Conservation (phyloP, 148 eudicot genomes). For the Camellia sinensis region DNA sequence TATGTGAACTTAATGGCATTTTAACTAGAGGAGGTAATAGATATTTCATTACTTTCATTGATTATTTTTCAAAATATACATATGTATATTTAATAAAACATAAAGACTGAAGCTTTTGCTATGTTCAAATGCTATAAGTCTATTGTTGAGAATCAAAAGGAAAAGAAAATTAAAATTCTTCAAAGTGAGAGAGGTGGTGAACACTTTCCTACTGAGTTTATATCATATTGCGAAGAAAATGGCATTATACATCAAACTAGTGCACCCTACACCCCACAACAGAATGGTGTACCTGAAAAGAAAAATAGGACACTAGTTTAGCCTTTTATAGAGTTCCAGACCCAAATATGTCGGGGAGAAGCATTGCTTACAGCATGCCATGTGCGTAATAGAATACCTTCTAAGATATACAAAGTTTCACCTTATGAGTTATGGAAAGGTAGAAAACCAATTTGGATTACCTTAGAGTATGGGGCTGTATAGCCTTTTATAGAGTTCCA, state of each 20-base stretch:
- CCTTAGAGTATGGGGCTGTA: too few species aligned
- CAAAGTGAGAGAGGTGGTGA: constrained; percentile 5
- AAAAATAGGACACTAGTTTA: not conserved
- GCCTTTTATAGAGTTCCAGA: not conserved
- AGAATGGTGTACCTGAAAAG: not conserved
- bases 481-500: not conserved
- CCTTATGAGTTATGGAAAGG: too few species aligned
- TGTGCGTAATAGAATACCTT: too few species aligned
- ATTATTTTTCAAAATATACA: too few species aligned
- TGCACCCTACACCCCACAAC: not conserved
- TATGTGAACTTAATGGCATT: too few species aligned
- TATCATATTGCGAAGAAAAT: not conserved
- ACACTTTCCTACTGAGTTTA: not conserved
- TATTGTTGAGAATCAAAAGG: too few species aligned
- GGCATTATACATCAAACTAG: not conserved
- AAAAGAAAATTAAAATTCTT: not conserved
- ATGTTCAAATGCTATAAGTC: not conserved
- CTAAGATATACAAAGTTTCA: too few species aligned
- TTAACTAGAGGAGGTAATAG: too few species aligned
- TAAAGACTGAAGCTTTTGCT: constrained; percentile 12
- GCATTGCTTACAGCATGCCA: too few species aligned
- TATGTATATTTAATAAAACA: constrained; percentile 5
- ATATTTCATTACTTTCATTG: too few species aligned
- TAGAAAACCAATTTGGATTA: too few species aligned
- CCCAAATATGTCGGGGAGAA: not conserved